Base-by-base conservation (phyloP, 2,329 filamentous ascomycete genomes). In the Emmonsiellopsis sp. region DNA sequence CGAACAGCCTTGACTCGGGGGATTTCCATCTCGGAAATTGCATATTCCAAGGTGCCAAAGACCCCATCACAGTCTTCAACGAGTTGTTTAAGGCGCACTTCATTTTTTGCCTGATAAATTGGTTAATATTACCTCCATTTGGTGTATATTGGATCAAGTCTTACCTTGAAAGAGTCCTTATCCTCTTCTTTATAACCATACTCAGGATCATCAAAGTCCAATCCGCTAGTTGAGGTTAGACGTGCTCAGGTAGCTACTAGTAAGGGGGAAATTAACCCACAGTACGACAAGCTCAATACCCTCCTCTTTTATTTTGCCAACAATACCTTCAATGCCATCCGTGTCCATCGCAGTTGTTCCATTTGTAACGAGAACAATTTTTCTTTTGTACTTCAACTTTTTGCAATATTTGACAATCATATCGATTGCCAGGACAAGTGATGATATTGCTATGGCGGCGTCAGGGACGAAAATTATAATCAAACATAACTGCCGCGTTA, bases 121-220 rank as follows among this genome's bases (percentile, higher is more conserved):
- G 2, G 13, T 60, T 40, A 48, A 31, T 56, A 51, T 2, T 27
- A 36, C 33, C 1, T 3, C 42, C 27, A 9, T 37, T 39, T 27
- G 21, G 3, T n/a, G 8, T 6, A 27, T 14, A 44, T 32, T 14
- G 14, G 27, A 46, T 10, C n/a, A 11, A 7, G 31, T 50, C 51
- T 42, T 63, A 85, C 84, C 77, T 97, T 97, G 50, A 69, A 66
- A 0, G 67, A 59, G 14, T 84, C 73, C 66, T 98, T 98, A 58
- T 87, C 81, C 67, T 96, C 90, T 71, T 97, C 92, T 68, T 95
- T 95, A 65, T 88, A 87, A 42, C 91, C 91, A 64, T 86, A 95
- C 2, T 95, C 90, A 1, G 82, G 67, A 66, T 96, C 90, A 65
- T 98, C 90, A 68, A 98, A 97, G 67, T 98, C 93, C 14, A 95